Conservation (phyloP, 352 stramenopile species). For the Phytopythium aichiense region DNA sequence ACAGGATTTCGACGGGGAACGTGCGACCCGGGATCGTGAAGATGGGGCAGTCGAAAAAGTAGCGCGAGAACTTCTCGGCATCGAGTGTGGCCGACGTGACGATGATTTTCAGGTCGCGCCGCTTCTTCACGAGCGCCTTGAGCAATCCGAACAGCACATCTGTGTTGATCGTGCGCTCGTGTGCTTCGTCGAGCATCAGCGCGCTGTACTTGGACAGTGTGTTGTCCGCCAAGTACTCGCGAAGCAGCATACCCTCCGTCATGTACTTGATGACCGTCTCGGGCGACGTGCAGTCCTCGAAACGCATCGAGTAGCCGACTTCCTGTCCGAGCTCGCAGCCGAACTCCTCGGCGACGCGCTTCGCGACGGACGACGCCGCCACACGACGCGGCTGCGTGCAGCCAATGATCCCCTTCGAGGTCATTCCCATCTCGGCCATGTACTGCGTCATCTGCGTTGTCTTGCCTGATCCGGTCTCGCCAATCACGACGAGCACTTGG, state of each 20-base stretch:
- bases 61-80: constrained; percentile 97
- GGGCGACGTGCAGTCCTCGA: constrained; percentile 79
- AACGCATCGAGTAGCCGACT: constrained; percentile 92
- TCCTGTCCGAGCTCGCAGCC: constrained; percentile 91
- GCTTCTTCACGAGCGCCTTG: constrained; percentile 82
- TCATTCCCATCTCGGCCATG: constrained; percentile 96
- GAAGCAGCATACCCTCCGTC: constrained; percentile 99
- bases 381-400: constrained; percentile 98
- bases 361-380: constrained; percentile 96
- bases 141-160: constrained; percentile 98
- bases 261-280: constrained; percentile 99
- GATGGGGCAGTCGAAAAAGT: constrained; percentile 98
- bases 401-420: constrained; percentile 95
- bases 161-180: constrained; percentile 98
- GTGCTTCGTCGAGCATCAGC: constrained; percentile 98
- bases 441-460: constrained; percentile 99
- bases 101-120: constrained; percentile 89
- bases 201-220: constrained; percentile 93
- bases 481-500: constrained; percentile 98
- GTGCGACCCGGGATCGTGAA: constrained; percentile 98
- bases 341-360: constrained; percentile 97
- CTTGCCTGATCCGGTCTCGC: constrained; percentile 98
- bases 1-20: constrained; percentile 98
- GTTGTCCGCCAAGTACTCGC: constrained; percentile 97
- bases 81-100: constrained; percentile 95